These are phyloP conservation scores for Scedosporium boydii DNA, from an alignment of 2,329 filamentous ascomycete species.

Conservation along the genomic window DNA sequence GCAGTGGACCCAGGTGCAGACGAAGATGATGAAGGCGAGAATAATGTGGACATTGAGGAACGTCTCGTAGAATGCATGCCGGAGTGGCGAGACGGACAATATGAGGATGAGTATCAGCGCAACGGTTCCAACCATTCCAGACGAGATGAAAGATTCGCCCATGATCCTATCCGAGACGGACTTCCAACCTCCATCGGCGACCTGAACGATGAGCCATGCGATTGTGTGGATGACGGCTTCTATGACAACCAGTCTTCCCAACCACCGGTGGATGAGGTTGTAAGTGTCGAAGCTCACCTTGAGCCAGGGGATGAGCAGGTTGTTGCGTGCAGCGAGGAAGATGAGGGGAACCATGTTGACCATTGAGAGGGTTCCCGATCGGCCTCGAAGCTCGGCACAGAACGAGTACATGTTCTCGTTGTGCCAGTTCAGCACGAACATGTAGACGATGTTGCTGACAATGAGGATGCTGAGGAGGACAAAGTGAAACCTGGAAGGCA, in stretches of 20 bases:
- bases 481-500: conserved; percentile 57
- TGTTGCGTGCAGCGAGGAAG: conserved; percentile 66
- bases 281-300: conserved; percentile 75
- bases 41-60: conserved; percentile 83
- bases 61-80: conserved; percentile 95
- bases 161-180: conserved; percentile 45
- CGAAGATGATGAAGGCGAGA: conserved; percentile 57
- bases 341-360: conserved; percentile 75
- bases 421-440: conserved; percentile 52
- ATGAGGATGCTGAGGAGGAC: conserved; percentile 48
- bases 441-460: conserved; percentile 52
- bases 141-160: conserved; percentile 54
- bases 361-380: conserved; percentile 59
- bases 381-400: conserved; percentile 52
- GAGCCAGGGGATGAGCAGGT: conserved; percentile 62
- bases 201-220: conserved; percentile 65
- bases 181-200: conserved; percentile 52
- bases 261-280: conserved; percentile 74
- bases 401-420: conserved; percentile 51
- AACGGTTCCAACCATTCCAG: conserved; percentile 51
- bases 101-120: conserved; percentile 59
- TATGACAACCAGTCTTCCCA: conserved; percentile 64
- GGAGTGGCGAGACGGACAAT: conserved; percentile 65
- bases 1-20: conserved; percentile 72
- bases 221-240: conserved; percentile 59